Evolutionary conservation across 2,329 filamentous ascomycete species (phyloP), one percentile per base, ranked within the genome.

Genomic region (Colletotrichum karsti): DNA sequence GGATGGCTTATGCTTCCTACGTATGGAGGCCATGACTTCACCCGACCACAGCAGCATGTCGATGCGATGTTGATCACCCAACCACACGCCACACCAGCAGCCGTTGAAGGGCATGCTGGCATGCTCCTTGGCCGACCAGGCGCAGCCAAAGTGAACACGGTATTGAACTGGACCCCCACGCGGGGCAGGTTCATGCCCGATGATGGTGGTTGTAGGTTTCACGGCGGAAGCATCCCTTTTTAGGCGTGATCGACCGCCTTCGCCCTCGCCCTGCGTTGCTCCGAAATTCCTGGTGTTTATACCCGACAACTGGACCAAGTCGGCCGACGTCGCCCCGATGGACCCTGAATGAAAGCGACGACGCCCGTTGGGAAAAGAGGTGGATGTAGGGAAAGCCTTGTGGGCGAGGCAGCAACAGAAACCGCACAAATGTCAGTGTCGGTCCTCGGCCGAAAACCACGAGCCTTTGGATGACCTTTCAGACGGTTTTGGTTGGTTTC

Each of bases 161-260:
- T 48, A 55, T 54, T 53, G 48, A 51, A 30, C 28, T 39, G 56
- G 42, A 69, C 66, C 66, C 66, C 66, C 66, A 69, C 62, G 66
- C 66, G 62, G 66, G 63, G 66, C 66, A 57, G n/a, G 35, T 55
- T 56, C 41, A 69, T 69, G 62, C 55, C 56, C 41, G 61, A 59
- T 35, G 39, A 35, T 48, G 20, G 42, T 48, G 50, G 55, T 61
- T 39, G 56, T 56, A 41, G 41, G 55, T 53, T 51, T 56, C 35
- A 55, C 56, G 61, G 63, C 66, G 62, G 37, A 68, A 57, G 48
- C 48, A 67, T 18, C 62, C 63, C 24, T 61, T 69, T 68, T 62
- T 44, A 68, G 65, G 28, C 24, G 61, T 59, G 65, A 68, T 68
- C 65, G 54, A 48, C 65, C 65, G 46, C 33, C 12, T 42, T n/a